A percentile compares a stretch with the other conserved stretches of the same genome.
Conservation (phyloP, 768 basidiomycete species). For the Agrocybe praecox region DNA sequence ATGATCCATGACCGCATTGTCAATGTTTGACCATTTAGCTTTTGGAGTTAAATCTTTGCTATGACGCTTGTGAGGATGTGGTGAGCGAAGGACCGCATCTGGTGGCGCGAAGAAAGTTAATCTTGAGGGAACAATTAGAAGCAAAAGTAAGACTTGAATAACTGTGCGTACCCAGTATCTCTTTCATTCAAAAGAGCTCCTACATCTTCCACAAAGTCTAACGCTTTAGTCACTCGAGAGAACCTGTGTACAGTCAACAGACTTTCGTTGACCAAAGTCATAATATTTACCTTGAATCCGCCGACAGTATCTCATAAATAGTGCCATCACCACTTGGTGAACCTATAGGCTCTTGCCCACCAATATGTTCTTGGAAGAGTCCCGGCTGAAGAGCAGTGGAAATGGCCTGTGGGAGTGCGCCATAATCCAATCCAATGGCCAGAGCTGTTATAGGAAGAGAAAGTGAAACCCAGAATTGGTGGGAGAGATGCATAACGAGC, state of each 20-base stretch:
- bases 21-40: too few relatives aligned
- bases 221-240: constrained; percentile 39
- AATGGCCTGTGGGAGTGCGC: neutral
- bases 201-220: constrained; percentile 41
- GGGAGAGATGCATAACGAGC: neutral
- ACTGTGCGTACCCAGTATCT: constrained; percentile 29
- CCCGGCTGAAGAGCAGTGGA: neutral
- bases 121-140: constrained; percentile 23
- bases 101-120: constrained; percentile 58
- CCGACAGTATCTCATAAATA: neutral
- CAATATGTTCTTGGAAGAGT: neutral
- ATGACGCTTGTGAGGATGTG: constrained; percentile 13
- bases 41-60: neutral
- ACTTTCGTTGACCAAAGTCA: neutral
- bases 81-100: constrained; percentile 40
- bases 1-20: too few relatives aligned
- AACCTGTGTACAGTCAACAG: constrained; percentile 23
- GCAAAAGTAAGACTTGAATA: neutral
- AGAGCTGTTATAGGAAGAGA: neutral
- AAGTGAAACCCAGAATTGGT: neutral
- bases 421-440: neutral
- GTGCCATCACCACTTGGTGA: neutral
- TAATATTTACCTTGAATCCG: neutral
- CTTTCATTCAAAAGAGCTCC: constrained; percentile 40
- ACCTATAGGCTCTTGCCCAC: neutral